phyloP scores from a whole-genome alignment of 176 grass and related monocot genomes.

The Carex kokanica region DNA sequence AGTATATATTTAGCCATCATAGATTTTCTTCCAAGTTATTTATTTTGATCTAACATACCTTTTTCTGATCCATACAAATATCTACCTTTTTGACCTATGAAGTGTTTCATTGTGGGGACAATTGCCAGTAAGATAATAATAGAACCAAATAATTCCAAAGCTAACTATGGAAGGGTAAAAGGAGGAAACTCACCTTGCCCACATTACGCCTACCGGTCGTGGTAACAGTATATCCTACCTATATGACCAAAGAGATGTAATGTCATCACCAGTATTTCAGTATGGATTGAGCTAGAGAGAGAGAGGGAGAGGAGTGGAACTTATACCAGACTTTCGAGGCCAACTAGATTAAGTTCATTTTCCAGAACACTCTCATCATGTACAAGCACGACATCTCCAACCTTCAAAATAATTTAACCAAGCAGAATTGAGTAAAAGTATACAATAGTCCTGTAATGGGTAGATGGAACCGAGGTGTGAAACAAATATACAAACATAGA shows the following conservation, averaged over 20 bases:
- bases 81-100: not conserved
- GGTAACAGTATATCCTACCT: conserved; percentile 84
- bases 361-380: conserved; percentile 79
- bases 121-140: not conserved
- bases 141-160: not conserved
- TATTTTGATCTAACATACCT: not conserved
- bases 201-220: conserved; percentile 64
- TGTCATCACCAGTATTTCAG: conserved; percentile 9
- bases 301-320: not conserved
- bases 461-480: not conserved
- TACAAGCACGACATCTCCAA: conserved; percentile 96
- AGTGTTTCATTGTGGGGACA: not conserved
- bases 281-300: not conserved
- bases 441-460: not conserved
- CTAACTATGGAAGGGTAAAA: not conserved
- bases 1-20: not conserved
- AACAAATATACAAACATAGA: not conserved
- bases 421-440: not conserved
- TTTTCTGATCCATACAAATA: not conserved
- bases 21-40: not conserved
- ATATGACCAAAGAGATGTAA: conserved; percentile 37
- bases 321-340: conserved; percentile 71
- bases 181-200: conserved; percentile 65
- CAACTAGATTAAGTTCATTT: conserved; percentile 60
- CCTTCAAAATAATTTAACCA: conserved; percentile 41